Evolutionary conservation across 139 green algal species (phyloP), one percentile per base, ranked within the genome.

Genomic region (Tetradesmus obliquus): DNA sequence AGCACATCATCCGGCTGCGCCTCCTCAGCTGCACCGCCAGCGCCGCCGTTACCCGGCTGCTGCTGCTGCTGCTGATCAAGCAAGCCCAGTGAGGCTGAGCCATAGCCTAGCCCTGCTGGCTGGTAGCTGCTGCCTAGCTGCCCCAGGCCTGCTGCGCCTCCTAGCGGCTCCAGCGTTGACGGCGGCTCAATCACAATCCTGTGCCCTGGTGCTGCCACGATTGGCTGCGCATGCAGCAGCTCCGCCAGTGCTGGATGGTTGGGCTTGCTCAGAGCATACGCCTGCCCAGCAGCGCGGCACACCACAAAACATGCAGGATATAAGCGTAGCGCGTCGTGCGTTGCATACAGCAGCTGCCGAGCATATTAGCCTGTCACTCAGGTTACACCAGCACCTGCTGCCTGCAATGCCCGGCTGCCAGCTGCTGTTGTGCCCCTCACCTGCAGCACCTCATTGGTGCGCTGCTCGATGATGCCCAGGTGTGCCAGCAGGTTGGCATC

Each of bases 381-480:
- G 32, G 17, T 84, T 45, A 24, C 12, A 55, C 15, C 17, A 19
- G 19, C 79, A 84, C 10, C 69, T n/a, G 69, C 69, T n/a, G 17
- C 17, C 12, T 88, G 20, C 9, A 88, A 74, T 71, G 82, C 9
- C 22, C 83, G 17, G 55, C 22, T 76, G 22, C 84, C 60, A 20
- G 60, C 60, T 71, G 60, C 22, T 57, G 45, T 22, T 15, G 51
- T 54, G 5, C 2, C 12, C 12, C 55, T 71, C 82, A 95, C 94
- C 93, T 97, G 93, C 62, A 99, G 94, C 55, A 99, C 94, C 92
- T 98, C 96, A 72, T 98, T 97, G 85, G 94, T 95, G 60, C 97
- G 95, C 95, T 99, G 97, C 95, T 99, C 97, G 24, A 99, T 95
- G 94, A 99, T 95, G 74, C 96, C 97, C 45, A 99, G 95, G 94